Evolutionary conservation across 495 filamentous ascomycete species (phyloP).

Genomic region (Cryomyces antarcticus): DNA sequence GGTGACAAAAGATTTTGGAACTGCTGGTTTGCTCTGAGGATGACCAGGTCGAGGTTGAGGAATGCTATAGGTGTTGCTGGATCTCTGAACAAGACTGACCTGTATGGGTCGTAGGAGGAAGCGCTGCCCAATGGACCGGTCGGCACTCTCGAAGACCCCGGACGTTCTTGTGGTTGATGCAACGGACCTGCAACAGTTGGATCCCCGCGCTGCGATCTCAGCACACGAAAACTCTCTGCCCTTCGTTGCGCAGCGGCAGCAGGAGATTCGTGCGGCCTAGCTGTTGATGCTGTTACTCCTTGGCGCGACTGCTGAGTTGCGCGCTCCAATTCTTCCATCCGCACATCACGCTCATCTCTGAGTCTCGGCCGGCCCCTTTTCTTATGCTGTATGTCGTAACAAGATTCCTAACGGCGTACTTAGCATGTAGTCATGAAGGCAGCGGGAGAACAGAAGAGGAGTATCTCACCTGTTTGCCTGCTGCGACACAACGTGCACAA

Average conservation of each 20-base stretch:
- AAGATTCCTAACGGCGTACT: conserved; percentile 60
- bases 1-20: conserved; percentile 16
- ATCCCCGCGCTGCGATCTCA: neutral
- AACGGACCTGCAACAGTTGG: too few species aligned
- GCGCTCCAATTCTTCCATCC: neutral
- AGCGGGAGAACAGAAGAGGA: too few species aligned
- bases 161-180: too few species aligned
- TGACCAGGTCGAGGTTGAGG: conserved; percentile 19
- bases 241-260: neutral
- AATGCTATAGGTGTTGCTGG: conserved; percentile 11
- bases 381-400: conserved; percentile 89
- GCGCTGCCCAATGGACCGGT: neutral
- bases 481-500: conserved; percentile 39
- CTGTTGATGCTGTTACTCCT: too few species aligned
- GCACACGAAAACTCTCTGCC: neutral
- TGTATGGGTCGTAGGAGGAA: too few species aligned
- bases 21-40: conserved; percentile 15
- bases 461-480: conserved; percentile 41
- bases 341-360: conserved; percentile 49
- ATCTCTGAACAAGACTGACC: too few species aligned
- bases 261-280: neutral
- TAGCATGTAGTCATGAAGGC: too few species aligned
- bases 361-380: conserved; percentile 83
- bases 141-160: neutral
- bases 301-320: neutral